Conservation (phyloP, 768 basidiomycete species). For the Obba rivulosa region DNA sequence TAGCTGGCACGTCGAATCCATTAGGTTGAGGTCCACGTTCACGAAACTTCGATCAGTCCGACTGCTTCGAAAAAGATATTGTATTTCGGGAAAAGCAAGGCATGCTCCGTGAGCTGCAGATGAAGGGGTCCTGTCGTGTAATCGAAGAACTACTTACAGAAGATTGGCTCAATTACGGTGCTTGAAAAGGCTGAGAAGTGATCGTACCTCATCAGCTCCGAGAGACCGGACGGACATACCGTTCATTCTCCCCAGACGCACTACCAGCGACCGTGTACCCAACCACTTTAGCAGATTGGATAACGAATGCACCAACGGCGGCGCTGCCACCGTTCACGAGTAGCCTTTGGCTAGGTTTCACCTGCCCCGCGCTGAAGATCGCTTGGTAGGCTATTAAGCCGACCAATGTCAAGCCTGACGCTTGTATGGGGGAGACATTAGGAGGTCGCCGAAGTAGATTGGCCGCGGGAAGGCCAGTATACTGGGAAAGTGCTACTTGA, state of each 20-base stretch:
- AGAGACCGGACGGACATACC: conserved; percentile 47
- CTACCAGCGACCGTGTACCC: conserved; percentile 54
- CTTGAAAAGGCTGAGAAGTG: background rate
- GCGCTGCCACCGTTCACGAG: conserved; percentile 71
- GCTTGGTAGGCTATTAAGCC: conserved; percentile 55
- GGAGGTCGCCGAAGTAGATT: conserved; percentile 40
- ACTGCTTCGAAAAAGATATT: conserved; percentile 57
- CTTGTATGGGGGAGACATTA: conserved; percentile 48
- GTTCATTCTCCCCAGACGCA: conserved; percentile 56
- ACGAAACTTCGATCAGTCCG: conserved; percentile 39
- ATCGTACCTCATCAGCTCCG: conserved; percentile 61
- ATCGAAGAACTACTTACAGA: conserved; percentile 42
- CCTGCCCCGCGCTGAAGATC: conserved; percentile 39
- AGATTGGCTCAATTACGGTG: background rate
- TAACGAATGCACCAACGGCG: conserved; percentile 62
- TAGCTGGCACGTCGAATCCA: conserved; percentile 21
- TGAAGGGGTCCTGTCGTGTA: conserved; percentile 50
- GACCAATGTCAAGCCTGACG: conserved; percentile 55
- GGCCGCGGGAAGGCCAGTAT: conserved; percentile 40
- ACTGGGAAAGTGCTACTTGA: conserved; percentile 57
- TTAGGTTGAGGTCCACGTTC: conserved; percentile 45
- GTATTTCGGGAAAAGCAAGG: conserved; percentile 46
- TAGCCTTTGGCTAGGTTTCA: conserved; percentile 53
- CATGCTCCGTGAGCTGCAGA: conserved; percentile 37
- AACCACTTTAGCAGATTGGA: conserved; percentile 65